phyloP scores from a whole-genome alignment of 2,329 filamentous ascomycete genomes.

The Cadophora sp. region DNA sequence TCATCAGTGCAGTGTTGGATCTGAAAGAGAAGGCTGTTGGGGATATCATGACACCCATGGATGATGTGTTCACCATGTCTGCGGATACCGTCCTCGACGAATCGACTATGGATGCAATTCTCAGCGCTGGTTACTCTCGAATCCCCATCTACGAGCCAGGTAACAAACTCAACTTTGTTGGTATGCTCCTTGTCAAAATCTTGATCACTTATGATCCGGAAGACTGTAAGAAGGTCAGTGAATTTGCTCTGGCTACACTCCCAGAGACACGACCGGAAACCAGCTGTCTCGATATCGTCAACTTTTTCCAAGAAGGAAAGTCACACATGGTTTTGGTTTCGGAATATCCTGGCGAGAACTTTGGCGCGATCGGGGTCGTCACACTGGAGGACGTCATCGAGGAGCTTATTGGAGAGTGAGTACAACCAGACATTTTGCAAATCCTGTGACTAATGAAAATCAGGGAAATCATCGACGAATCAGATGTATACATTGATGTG shows the following conservation, averaged over 20 bases:
- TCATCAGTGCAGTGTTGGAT: constrained; percentile 95
- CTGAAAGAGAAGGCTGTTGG: constrained; percentile 95
- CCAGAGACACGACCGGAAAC: constrained; percentile 95
- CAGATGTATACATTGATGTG: constrained; percentile 96
- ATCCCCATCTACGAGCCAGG: constrained; percentile 93
- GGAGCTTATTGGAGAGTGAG: constrained; percentile 95
- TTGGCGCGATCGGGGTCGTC: constrained; percentile 90
- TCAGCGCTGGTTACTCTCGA: constrained; percentile 92
- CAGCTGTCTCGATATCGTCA: constrained; percentile 97
- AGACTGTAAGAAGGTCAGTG: constrained; percentile 83
- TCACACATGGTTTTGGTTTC: constrained; percentile 98
- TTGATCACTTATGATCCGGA: constrained; percentile 98
- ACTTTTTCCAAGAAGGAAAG: constrained; percentile 99
- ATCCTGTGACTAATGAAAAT: neutral
- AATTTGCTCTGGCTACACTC: constrained; percentile 91
- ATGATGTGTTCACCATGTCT: constrained; percentile 94
- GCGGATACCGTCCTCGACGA: constrained; percentile 93
- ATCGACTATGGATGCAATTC: constrained; percentile 89
- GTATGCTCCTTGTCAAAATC: constrained; percentile 98
- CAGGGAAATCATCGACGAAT: constrained; percentile 98
- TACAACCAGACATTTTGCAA: constrained; percentile 43
- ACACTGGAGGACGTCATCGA: constrained; percentile 98
- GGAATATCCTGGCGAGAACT: constrained; percentile 83
- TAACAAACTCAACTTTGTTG: constrained; percentile 86
- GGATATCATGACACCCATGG: constrained; percentile 98